Percentiles rank a stretch among this genome's conserved stretches.
phyloP scores from a whole-genome alignment of 1,139 yeast genomes.

The Arxiozyma bovina region DNA sequence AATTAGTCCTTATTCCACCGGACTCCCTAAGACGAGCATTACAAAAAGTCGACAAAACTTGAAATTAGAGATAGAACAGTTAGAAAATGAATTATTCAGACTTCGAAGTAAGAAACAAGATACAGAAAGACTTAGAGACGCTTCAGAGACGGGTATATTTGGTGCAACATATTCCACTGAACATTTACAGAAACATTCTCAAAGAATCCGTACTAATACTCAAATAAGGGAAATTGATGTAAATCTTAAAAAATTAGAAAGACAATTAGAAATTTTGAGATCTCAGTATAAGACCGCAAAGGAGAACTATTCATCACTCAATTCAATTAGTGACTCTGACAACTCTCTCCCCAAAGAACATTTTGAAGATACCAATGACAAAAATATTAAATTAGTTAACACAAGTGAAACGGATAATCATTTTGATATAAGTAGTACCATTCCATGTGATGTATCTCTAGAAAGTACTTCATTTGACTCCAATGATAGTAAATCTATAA shows the following conservation, averaged over 20 bases:
- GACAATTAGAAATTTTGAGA: constrained; percentile 19
- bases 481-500: not conserved
- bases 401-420: not conserved
- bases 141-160: constrained; percentile 27
- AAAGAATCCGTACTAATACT: constrained; percentile 28
- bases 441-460: not conserved
- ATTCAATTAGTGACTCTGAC: not conserved
- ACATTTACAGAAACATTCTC: constrained; percentile 30
- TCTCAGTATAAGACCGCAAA: constrained; percentile 14
- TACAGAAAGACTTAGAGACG: constrained; percentile 20
- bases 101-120: constrained; percentile 22
- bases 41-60: constrained; percentile 17
- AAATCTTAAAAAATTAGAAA: constrained; percentile 24
- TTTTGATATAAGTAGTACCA: not conserved
- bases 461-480: not conserved
- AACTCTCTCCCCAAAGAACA: not conserved
- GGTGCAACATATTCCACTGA: constrained; percentile 26
- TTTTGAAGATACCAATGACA: not conserved
- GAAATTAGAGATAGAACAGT: constrained; percentile 18
- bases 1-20: constrained; percentile 22
- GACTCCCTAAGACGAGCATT: constrained; percentile 21
- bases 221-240: constrained; percentile 28
- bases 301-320: not conserved
- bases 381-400: not conserved
- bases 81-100: constrained; percentile 20